phyloP scores from a whole-genome alignment of 371 early-diverging fungal genomes.

The Rhizomucor pusillus region DNA sequence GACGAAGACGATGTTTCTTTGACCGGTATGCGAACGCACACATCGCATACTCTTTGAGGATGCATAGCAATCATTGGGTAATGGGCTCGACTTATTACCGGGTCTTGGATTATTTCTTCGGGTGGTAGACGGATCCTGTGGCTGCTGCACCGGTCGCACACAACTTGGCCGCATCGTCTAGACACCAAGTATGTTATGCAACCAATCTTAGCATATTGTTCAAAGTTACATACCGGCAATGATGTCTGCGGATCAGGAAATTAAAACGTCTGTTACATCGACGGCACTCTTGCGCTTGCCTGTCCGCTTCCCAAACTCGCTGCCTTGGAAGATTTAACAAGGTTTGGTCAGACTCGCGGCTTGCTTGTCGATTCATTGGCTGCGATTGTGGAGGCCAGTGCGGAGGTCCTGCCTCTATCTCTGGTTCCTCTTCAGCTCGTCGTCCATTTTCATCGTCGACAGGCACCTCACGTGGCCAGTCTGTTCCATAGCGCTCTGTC shows the following conservation, averaged over 20 bases:
- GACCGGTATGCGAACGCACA: slow-evolving; percentile 26
- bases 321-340: slow-evolving; percentile 10
- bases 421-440: not conserved
- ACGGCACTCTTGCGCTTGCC: slow-evolving; percentile 61
- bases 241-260: slow-evolving; percentile 69
- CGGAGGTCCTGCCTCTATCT: not conserved
- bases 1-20: slow-evolving; percentile 18
- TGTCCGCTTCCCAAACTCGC: slow-evolving; percentile 68
- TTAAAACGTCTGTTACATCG: slow-evolving; percentile 68
- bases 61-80: slow-evolving; percentile 37
- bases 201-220: too few relatives aligned
- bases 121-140: slow-evolving; percentile 47
- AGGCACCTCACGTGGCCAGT: too few relatives aligned
- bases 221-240: slow-evolving; percentile 61
- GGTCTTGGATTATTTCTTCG: slow-evolving; percentile 46
- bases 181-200: slow-evolving; percentile 10
- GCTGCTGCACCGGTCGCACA: slow-evolving; percentile 70
- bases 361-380: not conserved
- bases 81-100: slow-evolving; percentile 37
- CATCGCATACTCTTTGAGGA: slow-evolving; percentile 51
- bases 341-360: slow-evolving; percentile 21
- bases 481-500: too few relatives aligned
- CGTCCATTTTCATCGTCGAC: too few relatives aligned
- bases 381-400: too few relatives aligned
- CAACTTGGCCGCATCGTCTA: slow-evolving; percentile 73